These are phyloP conservation scores for Maudiozyma serrabonitensis DNA, from an alignment of 805 yeast genomes.

Conservation along the genomic window DNA sequence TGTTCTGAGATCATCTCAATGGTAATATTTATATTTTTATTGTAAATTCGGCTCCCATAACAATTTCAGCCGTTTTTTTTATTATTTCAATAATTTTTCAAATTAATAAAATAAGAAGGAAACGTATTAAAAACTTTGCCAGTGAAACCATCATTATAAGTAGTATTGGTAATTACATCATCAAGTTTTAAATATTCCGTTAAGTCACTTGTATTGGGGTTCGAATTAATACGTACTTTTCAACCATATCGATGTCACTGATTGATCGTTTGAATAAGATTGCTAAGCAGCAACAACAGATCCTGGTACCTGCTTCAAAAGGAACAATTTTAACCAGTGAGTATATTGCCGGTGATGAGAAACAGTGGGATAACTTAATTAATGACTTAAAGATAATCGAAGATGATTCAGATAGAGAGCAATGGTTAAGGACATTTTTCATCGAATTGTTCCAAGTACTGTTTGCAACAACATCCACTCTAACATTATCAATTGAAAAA, in stretches of 20 bases:
- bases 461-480: constrained; percentile 1
- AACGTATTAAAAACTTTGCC: too few species aligned
- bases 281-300: constrained; percentile 5
- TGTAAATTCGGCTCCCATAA: too few species aligned
- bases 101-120: too few species aligned
- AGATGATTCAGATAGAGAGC: constrained; percentile 9
- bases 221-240: neutral
- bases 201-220: too few species aligned
- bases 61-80: too few species aligned
- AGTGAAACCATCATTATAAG: too few species aligned
- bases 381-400: constrained; percentile 8
- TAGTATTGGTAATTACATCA: too few species aligned
- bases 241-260: constrained; percentile 5
- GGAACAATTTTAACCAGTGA: neutral
- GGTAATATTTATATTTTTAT: too few species aligned
- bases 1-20: too few species aligned
- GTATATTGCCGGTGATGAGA: constrained; percentile 10
- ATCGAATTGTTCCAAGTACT: constrained; percentile 12
- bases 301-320: neutral
- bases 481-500: neutral
- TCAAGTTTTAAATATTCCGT: too few species aligned
- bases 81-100: too few species aligned
- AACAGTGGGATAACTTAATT: constrained; percentile 6
- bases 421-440: constrained; percentile 16
- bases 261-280: constrained; percentile 12